These are phyloP conservation scores for Aspergillus steynii DNA, from an alignment of 495 filamentous ascomycete genomes.

Conservation along the genomic window DNA sequence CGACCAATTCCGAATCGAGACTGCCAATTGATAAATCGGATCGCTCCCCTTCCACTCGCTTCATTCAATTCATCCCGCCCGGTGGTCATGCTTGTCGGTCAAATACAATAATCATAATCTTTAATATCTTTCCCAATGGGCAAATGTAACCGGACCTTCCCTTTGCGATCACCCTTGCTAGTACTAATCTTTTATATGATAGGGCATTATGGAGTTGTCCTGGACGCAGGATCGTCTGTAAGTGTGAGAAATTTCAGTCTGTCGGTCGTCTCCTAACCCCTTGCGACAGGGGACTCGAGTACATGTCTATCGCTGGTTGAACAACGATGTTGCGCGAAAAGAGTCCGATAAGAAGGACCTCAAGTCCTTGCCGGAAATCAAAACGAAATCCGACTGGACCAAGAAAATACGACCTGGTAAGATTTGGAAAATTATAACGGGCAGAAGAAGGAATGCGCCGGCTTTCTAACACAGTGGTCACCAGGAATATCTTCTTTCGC, in stretches of 20 bases:
- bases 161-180: slow-evolving; percentile 1
- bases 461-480: neutral
- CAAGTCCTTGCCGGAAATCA: slow-evolving; percentile 71
- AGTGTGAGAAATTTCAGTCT: slow-evolving; percentile 16
- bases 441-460: neutral
- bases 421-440: slow-evolving; percentile 7
- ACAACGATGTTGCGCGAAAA: slow-evolving; percentile 66
- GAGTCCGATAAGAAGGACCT: slow-evolving; percentile 60
- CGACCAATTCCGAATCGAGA: neutral
- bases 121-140: slow-evolving; percentile 40
- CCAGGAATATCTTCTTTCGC: slow-evolving; percentile 86
- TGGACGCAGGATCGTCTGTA: slow-evolving; percentile 71
- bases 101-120: slow-evolving; percentile 11
- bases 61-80: slow-evolving; percentile 6
- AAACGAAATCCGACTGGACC: slow-evolving; percentile 83
- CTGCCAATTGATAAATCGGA: neutral
- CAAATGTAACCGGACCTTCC: slow-evolving; percentile 42
- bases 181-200: slow-evolving; percentile 7
- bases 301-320: slow-evolving; percentile 90
- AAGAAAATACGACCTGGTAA: slow-evolving; percentile 87
- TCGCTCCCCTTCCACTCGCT: slow-evolving; percentile 2
- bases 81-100: slow-evolving; percentile 35
- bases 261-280: neutral
- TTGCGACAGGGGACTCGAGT: slow-evolving; percentile 77
- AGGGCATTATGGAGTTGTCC: slow-evolving; percentile 67